Conservation (phyloP, 805 yeast genomes). For the Myxozyma vanderwaltii region DNA sequence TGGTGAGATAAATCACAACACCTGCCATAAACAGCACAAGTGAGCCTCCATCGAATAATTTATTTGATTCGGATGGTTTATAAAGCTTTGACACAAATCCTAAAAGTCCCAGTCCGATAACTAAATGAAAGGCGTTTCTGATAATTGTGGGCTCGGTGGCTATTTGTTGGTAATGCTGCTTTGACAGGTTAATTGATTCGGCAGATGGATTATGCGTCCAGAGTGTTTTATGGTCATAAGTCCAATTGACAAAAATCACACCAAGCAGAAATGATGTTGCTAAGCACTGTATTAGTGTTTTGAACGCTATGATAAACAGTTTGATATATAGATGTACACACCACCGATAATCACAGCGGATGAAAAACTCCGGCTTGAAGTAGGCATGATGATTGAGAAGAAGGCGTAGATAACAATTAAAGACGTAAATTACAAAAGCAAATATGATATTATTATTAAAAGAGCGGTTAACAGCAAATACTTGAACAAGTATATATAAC, state of each 20-base stretch:
- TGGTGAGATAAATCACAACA: conserved; percentile 79
- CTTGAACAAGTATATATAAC: not conserved
- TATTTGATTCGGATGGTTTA: conserved; percentile 82
- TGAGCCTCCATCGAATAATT: conserved; percentile 87
- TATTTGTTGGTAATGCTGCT: conserved; percentile 75
- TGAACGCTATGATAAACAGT: not conserved
- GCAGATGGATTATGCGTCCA: conserved; percentile 60
- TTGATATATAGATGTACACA: conserved; percentile 2
- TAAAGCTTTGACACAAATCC: conserved; percentile 78
- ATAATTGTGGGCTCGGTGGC: conserved; percentile 62
- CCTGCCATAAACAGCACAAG: conserved; percentile 72
- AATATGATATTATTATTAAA: too few relatives aligned
- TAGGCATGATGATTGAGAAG: conserved; percentile 17
- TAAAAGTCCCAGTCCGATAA: conserved; percentile 63
- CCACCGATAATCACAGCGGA: conserved; percentile 30
- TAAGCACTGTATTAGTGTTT: conserved; percentile 16
- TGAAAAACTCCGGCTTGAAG: conserved; percentile 28
- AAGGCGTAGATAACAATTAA: not conserved
- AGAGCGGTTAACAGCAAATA: not conserved
- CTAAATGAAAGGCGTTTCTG: conserved; percentile 62
- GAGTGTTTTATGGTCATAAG: conserved; percentile 76
- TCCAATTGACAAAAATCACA: conserved; percentile 70
- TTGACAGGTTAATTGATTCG: conserved; percentile 59
- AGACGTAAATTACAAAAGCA: not conserved
- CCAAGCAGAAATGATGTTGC: conserved; percentile 81